Conservation (phyloP, 2,329 filamentous ascomycete species). For the Pseudopithomyces maydicus region DNA sequence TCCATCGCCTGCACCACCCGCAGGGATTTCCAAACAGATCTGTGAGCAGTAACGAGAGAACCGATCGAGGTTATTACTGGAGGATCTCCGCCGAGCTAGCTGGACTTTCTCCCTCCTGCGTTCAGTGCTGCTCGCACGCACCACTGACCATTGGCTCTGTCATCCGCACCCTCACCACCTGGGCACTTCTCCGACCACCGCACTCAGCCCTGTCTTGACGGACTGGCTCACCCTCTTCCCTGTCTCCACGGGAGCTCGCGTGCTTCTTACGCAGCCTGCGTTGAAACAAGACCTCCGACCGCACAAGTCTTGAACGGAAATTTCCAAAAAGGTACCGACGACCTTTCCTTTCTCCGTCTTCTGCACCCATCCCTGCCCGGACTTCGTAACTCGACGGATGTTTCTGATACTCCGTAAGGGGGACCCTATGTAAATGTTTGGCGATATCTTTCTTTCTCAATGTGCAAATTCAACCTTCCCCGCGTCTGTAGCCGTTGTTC, state of each 20-base stretch:
- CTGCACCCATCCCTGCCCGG: slow-evolving; percentile 20
- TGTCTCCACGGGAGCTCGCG: slow-evolving; percentile 7
- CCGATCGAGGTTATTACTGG: slow-evolving; percentile 48
- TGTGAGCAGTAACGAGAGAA: slow-evolving; percentile 37
- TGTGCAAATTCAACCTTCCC: slow-evolving; percentile 10
- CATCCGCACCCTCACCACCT: slow-evolving; percentile 19
- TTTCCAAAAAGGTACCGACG: slow-evolving; percentile 34
- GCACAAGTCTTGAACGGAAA: slow-evolving; percentile 9
- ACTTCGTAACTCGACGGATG: slow-evolving; percentile 20
- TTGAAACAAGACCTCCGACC: slow-evolving; percentile 20
- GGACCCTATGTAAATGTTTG: slow-evolving; percentile 23
- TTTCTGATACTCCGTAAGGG: slow-evolving; percentile 24
- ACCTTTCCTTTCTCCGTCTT: slow-evolving; percentile 19
- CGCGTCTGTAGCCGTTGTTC: slow-evolving; percentile 16
- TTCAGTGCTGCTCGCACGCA: slow-evolving; percentile 30
- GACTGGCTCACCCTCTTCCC: slow-evolving; percentile 11
- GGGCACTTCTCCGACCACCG: slow-evolving; percentile 26
- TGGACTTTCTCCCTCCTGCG: slow-evolving; percentile 32
- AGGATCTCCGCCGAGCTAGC: slow-evolving; percentile 42
- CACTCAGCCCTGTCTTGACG: slow-evolving; percentile 9
- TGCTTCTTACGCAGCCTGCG: slow-evolving; percentile 7
- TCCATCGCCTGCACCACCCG: slow-evolving; percentile 44
- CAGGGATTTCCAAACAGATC: slow-evolving; percentile 42
- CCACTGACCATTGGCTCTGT: slow-evolving; percentile 24
- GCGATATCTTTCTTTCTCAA: slow-evolving; percentile 14